A percentile compares a stretch with the other conserved stretches of the same genome.
Evolutionary conservation across 257 asterid genomes (phyloP).

Genomic region (Paraleonurus japonicus): DNA sequence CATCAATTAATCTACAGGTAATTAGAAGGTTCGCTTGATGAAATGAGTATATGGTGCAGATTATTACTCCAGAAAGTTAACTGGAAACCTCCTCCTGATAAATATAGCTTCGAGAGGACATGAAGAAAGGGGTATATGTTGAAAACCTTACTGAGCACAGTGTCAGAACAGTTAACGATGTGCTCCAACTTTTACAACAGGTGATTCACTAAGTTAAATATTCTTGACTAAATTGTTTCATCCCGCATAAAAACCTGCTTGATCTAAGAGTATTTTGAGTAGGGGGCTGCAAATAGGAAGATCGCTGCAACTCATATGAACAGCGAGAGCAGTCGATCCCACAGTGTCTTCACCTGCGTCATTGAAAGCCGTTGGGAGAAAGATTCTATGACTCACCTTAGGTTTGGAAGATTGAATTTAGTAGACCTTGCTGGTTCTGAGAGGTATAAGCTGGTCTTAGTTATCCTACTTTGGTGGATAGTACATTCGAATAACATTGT

Average conservation of each 20-base stretch:
- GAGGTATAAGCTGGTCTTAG: slow-evolving; percentile 47
- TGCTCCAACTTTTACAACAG: slow-evolving; percentile 66
- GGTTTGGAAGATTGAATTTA: slow-evolving; percentile 80
- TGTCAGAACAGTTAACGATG: slow-evolving; percentile 66
- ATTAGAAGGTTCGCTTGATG: slow-evolving; percentile 16
- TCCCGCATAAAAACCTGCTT: slow-evolving; percentile 18
- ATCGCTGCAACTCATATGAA: slow-evolving; percentile 84
- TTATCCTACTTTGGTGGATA: slow-evolving; percentile 17
- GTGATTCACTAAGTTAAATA: slow-evolving; percentile 43
- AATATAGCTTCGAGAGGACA: slow-evolving; percentile 79
- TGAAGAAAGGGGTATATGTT: slow-evolving; percentile 79
- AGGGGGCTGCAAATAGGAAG: slow-evolving; percentile 90
- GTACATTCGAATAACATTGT: slow-evolving; percentile 19
- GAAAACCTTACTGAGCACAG: slow-evolving; percentile 73
- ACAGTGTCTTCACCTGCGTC: slow-evolving; percentile 83
- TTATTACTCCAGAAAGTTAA: neutral
- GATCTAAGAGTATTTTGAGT: slow-evolving; percentile 28
- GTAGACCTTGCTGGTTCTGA: slow-evolving; percentile 95
- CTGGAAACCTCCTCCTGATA: slow-evolving; percentile 11
- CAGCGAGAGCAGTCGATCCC: slow-evolving; percentile 90
- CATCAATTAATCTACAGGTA: slow-evolving; percentile 78
- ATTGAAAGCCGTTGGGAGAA: slow-evolving; percentile 86
- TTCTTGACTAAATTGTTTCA: slow-evolving; percentile 11
- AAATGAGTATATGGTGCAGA: neutral
- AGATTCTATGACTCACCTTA: slow-evolving; percentile 70